Evolutionary conservation across 78 protist species (phyloP), one percentile per base, ranked within the genome.

Genomic region (Andalucia godoyi): DNA sequence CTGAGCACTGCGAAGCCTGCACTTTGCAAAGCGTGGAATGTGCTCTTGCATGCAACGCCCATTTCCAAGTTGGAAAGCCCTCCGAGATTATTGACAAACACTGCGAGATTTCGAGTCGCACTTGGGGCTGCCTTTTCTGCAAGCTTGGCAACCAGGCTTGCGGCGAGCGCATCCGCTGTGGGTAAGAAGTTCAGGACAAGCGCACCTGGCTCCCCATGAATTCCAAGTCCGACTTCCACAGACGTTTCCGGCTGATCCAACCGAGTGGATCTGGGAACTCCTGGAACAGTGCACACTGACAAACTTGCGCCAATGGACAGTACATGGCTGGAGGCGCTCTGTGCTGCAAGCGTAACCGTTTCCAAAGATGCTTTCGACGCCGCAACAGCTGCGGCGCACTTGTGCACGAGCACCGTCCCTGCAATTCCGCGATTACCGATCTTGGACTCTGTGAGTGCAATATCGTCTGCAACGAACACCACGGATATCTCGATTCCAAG

Each of bases 321-420:
- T 29, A 69, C 29, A 17, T 21, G 25, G 25, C 15, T 4, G 37
- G 61, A 7, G 27, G 29, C 74, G 25, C 15, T 15, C 29, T 21
- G 18, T 29, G 68, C 43, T 3, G 59, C 15, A 17, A 12, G 30
- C 8, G 13, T 17, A 23, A 69, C 17, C 8, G 30, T 40, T 4
- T 6, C 38, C 15, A 69, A n/a, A 43, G 39, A 5, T 5, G 30
- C 32, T 13, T 18, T 25, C 17, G 55, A 9, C 34, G 7, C 73
- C 3, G 74, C 74, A 4, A 33, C 41, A 18, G 45, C 3, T 12
- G 66, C 58, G 40, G 15, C 50, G 23, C 62, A 2, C 25, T 72
- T 75, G 54, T 68, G 76, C 41, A 78, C 73, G n/a, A 78, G 57
- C 15, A 66, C 64, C 27, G 80, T 72, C 13, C 84, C 84, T 6